A percentile compares a stretch with the other conserved stretches of the same genome.
phyloP scores from a whole-genome alignment of 73 alveolate genomes.

The Paramecium caudatum region DNA sequence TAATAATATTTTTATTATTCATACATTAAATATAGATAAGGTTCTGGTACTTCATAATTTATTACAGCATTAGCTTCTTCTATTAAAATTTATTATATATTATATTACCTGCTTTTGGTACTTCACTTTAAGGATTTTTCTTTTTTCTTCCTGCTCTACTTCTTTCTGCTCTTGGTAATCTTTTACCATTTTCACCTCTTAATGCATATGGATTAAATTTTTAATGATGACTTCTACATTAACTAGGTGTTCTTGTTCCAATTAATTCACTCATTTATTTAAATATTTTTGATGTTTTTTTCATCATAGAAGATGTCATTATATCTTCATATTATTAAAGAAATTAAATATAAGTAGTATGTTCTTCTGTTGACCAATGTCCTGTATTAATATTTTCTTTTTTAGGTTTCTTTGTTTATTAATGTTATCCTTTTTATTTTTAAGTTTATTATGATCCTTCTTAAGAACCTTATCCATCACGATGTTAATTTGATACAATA shows the following conservation, averaged over 20 bases:
- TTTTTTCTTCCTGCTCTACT: slow-evolving; percentile 72
- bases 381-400: slow-evolving; percentile 60
- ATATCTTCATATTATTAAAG: slow-evolving; percentile 42
- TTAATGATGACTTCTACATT: slow-evolving; percentile 66
- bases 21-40: neutral
- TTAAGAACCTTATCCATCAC: slow-evolving; percentile 44
- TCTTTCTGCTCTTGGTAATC: slow-evolving; percentile 63
- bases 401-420: slow-evolving; percentile 45
- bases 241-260: slow-evolving; percentile 67
- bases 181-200: slow-evolving; percentile 64
- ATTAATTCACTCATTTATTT: slow-evolving; percentile 68
- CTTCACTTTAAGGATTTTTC: slow-evolving; percentile 33
- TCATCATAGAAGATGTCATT: slow-evolving; percentile 69
- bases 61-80: neutral
- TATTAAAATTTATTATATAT: neutral
- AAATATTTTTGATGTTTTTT: slow-evolving; percentile 65
- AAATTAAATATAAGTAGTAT: slow-evolving; percentile 38
- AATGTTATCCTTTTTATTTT: slow-evolving; percentile 56
- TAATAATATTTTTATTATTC: slow-evolving; percentile 6
- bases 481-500: slow-evolving; percentile 38
- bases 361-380: slow-evolving; percentile 67
- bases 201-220: slow-evolving; percentile 66
- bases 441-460: slow-evolving; percentile 44
- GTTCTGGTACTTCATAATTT: slow-evolving; percentile 12
- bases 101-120: slow-evolving; percentile 28